Evolutionary conservation across 257 asterid genomes (phyloP), one percentile per base, ranked within the genome.

Genomic region (Forsythia viridissima): DNA sequence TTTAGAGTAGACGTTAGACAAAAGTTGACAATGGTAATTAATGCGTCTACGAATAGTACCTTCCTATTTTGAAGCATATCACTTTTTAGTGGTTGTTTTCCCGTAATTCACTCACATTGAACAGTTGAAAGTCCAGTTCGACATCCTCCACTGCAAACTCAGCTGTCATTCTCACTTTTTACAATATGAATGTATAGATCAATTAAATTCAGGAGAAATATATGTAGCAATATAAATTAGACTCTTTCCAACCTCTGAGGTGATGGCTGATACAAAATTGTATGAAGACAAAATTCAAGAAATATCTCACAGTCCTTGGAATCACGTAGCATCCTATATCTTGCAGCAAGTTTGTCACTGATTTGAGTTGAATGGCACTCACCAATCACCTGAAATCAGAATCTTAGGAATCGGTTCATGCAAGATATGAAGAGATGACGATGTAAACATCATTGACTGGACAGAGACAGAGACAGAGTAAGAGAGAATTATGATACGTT

Each of bases 221-320:
- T 38, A 21, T 70, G 42, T 34, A 74, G 70, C 46, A 65, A 67
- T 55, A 79, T 38, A 74, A 68, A 79, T 74, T n/a, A 34, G 73
- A 75, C 52, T 8, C 63, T 18, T 30, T 70, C 89, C 74, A 79
- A 95, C 99, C 98, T 89, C 82, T 88, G 92, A 81, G 96, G 74
- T 74, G 90, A 77, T 78, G 93, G 92, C 84, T 93, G 99, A 83
- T 91, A 95, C 80, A 95, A 84, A 85, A 93, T 85, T 80, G 87
- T 88, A 55, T 90, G 97, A 81, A 95, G 98, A 87, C 96, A 88
- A 89, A 91, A 95, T 55, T 95, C 99, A 74, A 92, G 90, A 85
- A 95, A 90, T 85, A 88, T 90, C 80, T 89, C 88, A 46, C 79
- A 84, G 79, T 91, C 97, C 80, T 85, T 92, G 15, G 93, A 88